Evolutionary conservation across 2,329 filamentous ascomycete species (phyloP), one percentile per base, ranked within the genome.

Genomic region (Monilinia fructicola): DNA sequence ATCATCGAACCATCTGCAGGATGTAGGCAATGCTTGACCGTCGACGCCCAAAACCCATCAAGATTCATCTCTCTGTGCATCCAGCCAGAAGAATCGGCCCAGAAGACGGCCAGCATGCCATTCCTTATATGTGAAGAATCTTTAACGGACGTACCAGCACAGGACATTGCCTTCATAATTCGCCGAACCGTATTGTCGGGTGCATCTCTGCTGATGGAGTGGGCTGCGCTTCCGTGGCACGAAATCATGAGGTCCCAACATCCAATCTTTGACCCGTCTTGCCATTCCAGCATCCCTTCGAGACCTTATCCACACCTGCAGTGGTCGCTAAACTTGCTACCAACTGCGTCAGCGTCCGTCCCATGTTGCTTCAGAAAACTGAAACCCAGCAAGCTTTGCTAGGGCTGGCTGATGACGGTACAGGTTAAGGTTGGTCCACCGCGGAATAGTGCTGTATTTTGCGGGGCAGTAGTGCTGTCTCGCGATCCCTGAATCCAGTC

Each of bases 341-440:
- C 52, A 56, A 38, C 26, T 55, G 60, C 60, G 35, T 65, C 53
- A 42, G 61, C 61, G 35, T 65, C 54, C 61, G 35, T 65, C 54
- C 53, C 35, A 60, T 52, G 44, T 65, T 46, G 31, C 44, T 35
- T 48, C 35, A 42, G 50, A 54, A 46, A 42, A 54, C n/a, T 55
- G 48, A 50, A n/a, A 60, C 42, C 44, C 46, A 26, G 46, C 55
- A 26, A n/a, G 35, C 21, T 60, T 60, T 60, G 23, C 44, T 60
- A 26, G 46, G 40, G 35, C 54, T 26, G 26, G 16, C 46, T n/a
- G n/a, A n/a, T n/a, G n/a, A n/a, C n/a, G n/a, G n/a, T 38, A 65
- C 18, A 65, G 23, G 31, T 26, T 42, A 65, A 65, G 23, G 31
- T 26, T 42, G 61, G 54, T 26, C 46, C 40, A 35, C 18, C 28